Evolutionary conservation across 352 stramenopile genomes (phyloP).

Genomic region (Phytophthora citrophthora): DNA sequence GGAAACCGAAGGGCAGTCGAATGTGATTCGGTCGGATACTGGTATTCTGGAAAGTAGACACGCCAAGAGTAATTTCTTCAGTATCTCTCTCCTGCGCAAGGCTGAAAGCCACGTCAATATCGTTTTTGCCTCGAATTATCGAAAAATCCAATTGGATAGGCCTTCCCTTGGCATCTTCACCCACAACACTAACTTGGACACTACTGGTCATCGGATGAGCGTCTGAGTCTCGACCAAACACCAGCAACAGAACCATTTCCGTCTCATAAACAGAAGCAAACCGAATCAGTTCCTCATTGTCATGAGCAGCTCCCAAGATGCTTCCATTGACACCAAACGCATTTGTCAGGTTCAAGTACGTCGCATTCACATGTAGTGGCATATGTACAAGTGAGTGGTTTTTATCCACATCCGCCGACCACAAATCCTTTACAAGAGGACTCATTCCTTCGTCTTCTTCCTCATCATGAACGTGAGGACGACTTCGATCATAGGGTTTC

Average conservation of each 20-base stretch:
- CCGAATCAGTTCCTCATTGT: constrained; percentile 73
- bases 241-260: constrained; percentile 77
- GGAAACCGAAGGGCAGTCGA: constrained; percentile 69
- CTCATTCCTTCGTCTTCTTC: constrained; percentile 31
- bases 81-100: constrained; percentile 1
- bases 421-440: constrained; percentile 44
- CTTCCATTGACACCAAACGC: constrained; percentile 75
- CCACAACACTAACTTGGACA: constrained; percentile 51
- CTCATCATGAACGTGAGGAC: constrained; percentile 14
- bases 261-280: constrained; percentile 77
- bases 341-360: constrained; percentile 67
- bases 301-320: constrained; percentile 58
- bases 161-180: constrained; percentile 45
- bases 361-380: constrained; percentile 65
- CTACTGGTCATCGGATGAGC: constrained; percentile 67
- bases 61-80: constrained; percentile 39
- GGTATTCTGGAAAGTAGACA: constrained; percentile 70
- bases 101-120: constrained; percentile 32
- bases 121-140: constrained; percentile 56
- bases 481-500: constrained; percentile 19
- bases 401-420: constrained; percentile 43
- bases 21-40: constrained; percentile 65
- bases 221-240: constrained; percentile 77
- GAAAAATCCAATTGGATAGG: constrained; percentile 58
- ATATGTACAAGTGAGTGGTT: constrained; percentile 78